Conservation (phyloP, 2,329 filamentous ascomycete species). For the Alternaria incomplexa region DNA sequence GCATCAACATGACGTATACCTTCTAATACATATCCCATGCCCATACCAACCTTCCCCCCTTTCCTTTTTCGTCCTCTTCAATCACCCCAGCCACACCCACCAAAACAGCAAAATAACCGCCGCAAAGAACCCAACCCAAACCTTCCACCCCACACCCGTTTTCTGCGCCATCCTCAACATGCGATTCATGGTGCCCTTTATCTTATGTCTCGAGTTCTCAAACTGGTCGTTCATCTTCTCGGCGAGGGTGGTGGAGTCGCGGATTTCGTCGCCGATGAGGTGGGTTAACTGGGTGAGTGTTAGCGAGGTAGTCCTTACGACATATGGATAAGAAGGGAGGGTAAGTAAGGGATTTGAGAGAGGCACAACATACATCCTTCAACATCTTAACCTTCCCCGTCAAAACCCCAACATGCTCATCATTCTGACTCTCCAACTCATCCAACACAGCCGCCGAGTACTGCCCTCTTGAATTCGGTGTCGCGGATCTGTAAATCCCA, state of each 20-base stretch:
- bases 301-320: not conserved
- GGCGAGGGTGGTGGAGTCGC: conserved; percentile 83
- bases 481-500: conserved; percentile 47
- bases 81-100: conserved; percentile 77
- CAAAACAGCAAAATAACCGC: conserved; percentile 83
- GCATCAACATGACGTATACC: no score
- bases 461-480: conserved; percentile 71
- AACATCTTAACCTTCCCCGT: conserved; percentile 86
- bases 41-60: no score
- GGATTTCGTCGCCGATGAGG: conserved; percentile 94
- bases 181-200: conserved; percentile 92
- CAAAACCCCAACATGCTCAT: conserved; percentile 87
- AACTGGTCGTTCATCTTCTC: conserved; percentile 97
- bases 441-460: conserved; percentile 91
- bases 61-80: no score
- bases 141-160: conserved; percentile 94
- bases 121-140: conserved; percentile 89
- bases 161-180: conserved; percentile 96
- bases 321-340: no score
- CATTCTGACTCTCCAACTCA: conserved; percentile 95
- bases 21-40: no score
- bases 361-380: conserved; percentile 73
- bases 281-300: conserved; percentile 68
- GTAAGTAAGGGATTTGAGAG: no score
- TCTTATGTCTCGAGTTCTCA: conserved; percentile 78